phyloP scores from a whole-genome alignment of 202 grass and related monocot genomes.

The Miscanthus sacchariflorus region DNA sequence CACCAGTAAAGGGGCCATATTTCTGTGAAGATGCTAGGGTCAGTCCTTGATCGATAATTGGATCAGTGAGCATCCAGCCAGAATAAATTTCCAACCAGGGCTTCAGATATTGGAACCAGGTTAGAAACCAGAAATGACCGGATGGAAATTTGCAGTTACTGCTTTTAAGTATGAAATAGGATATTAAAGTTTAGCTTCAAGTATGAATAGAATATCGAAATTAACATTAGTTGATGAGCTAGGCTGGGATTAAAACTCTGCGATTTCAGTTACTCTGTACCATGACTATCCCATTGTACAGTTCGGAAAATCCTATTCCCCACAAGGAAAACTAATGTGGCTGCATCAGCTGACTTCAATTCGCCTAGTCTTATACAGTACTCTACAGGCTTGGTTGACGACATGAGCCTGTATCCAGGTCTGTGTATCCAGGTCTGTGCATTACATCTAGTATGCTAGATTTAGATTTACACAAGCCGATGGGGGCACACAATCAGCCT shows the following conservation, averaged over 20 bases:
- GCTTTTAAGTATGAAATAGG: not conserved
- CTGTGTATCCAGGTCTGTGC: not conserved
- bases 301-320: not conserved
- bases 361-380: not conserved
- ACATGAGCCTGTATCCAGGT: not conserved
- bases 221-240: not conserved
- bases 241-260: not conserved
- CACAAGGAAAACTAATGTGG: not conserved
- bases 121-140: not conserved
- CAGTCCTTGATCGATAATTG: conserved; percentile 7
- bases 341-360: not conserved
- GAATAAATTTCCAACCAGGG: not conserved
- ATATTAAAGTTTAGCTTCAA: not conserved
- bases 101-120: not conserved
- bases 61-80: not conserved
- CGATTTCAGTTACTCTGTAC: conserved; percentile 18
- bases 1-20: not conserved
- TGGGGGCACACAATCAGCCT: too few species aligned
- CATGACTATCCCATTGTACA: not conserved
- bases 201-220: not conserved
- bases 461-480: too few species aligned
- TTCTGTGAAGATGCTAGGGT: not conserved
- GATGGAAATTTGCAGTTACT: not conserved
- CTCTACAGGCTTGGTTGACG: not conserved
- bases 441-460: not conserved